phyloP scores from a whole-genome alignment of 208 protist species.

The Naegleria fowleri region DNA sequence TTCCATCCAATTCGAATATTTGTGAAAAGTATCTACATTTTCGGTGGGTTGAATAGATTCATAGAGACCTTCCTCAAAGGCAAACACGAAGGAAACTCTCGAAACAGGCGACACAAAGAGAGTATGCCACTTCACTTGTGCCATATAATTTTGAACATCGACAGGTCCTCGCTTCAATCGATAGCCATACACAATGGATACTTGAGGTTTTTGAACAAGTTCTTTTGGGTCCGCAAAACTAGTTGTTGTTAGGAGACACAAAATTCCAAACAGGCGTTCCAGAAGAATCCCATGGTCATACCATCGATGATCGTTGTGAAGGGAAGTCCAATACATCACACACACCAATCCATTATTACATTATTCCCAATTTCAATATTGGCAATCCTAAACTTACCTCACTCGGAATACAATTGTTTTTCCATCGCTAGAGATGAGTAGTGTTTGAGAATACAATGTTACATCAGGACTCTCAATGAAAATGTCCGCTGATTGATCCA shows the following conservation, averaged over 20 bases:
- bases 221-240: neutral
- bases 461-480: neutral
- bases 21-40: neutral
- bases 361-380: no score
- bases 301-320: no score
- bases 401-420: neutral
- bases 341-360: no score
- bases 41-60: neutral
- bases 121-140: neutral
- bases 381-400: no score
- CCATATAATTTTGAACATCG: neutral
- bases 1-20: neutral
- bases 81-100: neutral
- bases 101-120: neutral
- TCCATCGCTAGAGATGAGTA: neutral
- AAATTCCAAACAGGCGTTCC: no score
- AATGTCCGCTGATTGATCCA: neutral
- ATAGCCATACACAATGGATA: neutral
- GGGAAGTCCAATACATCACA: no score
- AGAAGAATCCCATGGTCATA: no score
- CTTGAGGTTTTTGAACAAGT: neutral
- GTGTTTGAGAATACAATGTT: neutral
- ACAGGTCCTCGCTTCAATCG: neutral
- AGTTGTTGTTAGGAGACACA: no score
- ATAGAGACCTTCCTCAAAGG: neutral